Percentiles rank a stretch among this genome's conserved stretches.
Evolutionary conservation across 768 basidiomycete genomes (phyloP).

Genomic region (Leucocoprinus leucothites): DNA sequence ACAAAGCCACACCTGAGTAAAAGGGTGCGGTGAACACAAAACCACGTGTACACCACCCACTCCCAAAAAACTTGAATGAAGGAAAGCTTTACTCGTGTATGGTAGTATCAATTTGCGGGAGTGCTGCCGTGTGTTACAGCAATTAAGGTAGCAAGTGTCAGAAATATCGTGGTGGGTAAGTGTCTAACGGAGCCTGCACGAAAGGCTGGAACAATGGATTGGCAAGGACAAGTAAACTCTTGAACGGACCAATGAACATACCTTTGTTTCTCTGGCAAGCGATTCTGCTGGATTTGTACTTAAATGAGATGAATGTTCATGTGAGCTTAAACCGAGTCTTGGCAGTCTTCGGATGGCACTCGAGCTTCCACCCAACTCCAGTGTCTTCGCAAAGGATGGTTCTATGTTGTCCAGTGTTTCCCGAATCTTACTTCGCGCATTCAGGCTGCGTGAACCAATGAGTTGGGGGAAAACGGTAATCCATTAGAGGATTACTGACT

Average conservation of each 20-base stretch:
- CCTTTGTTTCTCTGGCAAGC: too few relatives aligned
- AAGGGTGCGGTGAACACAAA: too few relatives aligned
- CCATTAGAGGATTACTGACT: slow-evolving; percentile 8
- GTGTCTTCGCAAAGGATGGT: neutral
- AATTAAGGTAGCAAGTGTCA: neutral
- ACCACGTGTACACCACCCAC: too few relatives aligned
- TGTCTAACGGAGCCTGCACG: neutral
- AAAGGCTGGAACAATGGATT: neutral
- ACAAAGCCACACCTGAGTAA: too few relatives aligned
- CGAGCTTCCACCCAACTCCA: neutral
- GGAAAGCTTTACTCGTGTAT: too few relatives aligned
- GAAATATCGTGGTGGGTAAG: neutral
- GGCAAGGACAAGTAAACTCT: too few relatives aligned
- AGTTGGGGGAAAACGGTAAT: neutral
- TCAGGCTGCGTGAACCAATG: slow-evolving; percentile 1
- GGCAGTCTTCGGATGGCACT: neutral
- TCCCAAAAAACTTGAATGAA: too few relatives aligned
- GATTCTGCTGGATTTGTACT: too few relatives aligned
- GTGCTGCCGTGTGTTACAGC: too few relatives aligned
- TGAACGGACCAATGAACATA: too few relatives aligned
- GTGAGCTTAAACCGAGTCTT: neutral
- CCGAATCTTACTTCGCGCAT: slow-evolving; percentile 5
- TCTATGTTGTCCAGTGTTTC: neutral
- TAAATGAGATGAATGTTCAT: neutral
- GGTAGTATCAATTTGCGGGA: too few relatives aligned